A percentile compares a stretch with the other conserved stretches of the same genome.
These are phyloP conservation scores for Boletus pseudo-olivaceus DNA, from an alignment of 768 basidiomycete species.

Conservation along the genomic window DNA sequence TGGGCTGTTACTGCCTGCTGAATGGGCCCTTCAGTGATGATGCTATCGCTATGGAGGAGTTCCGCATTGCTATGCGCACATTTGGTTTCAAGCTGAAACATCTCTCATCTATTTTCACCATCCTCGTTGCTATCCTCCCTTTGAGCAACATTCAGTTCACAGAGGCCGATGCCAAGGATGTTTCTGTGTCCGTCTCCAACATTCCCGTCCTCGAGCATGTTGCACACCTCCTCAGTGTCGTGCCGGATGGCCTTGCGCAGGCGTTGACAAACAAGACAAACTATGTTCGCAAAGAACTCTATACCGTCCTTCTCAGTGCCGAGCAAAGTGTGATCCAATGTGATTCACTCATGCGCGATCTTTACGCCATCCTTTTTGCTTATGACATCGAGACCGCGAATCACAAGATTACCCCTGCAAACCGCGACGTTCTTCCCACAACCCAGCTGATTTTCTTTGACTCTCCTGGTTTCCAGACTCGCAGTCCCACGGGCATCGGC, in stretches of 20 bases:
- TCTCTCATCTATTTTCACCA: slow-evolving; percentile 72
- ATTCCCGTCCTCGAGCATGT: slow-evolving; percentile 58
- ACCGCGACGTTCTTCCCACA: slow-evolving; percentile 51
- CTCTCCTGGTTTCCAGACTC: slow-evolving; percentile 78
- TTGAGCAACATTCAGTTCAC: slow-evolving; percentile 80
- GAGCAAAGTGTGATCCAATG: slow-evolving; percentile 71
- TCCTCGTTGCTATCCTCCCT: slow-evolving; percentile 77
- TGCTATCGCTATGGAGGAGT: slow-evolving; percentile 75
- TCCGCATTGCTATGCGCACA: slow-evolving; percentile 73
- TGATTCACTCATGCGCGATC: slow-evolving; percentile 74
- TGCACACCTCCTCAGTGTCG: slow-evolving; percentile 70
- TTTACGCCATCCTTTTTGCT: slow-evolving; percentile 87
- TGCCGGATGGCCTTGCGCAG: slow-evolving; percentile 73
- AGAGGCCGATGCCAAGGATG: slow-evolving; percentile 64
- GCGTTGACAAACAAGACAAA: slow-evolving; percentile 84
- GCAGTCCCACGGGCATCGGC: slow-evolving; percentile 57
- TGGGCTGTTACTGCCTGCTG: slow-evolving; percentile 87
- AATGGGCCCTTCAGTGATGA: slow-evolving; percentile 87
- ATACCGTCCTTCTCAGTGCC: slow-evolving; percentile 73
- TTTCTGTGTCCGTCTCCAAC: slow-evolving; percentile 56
- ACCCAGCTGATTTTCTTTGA: slow-evolving; percentile 77
- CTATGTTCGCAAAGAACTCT: slow-evolving; percentile 85
- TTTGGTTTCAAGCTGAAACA: slow-evolving; percentile 94
- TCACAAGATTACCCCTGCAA: slow-evolving; percentile 60
- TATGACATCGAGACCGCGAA: slow-evolving; percentile 88